Evolutionary conservation across 1,284 basidiomycete genomes (phyloP), one percentile per base, ranked within the genome.

Genomic region (Taiwanofungus camphoratus): DNA sequence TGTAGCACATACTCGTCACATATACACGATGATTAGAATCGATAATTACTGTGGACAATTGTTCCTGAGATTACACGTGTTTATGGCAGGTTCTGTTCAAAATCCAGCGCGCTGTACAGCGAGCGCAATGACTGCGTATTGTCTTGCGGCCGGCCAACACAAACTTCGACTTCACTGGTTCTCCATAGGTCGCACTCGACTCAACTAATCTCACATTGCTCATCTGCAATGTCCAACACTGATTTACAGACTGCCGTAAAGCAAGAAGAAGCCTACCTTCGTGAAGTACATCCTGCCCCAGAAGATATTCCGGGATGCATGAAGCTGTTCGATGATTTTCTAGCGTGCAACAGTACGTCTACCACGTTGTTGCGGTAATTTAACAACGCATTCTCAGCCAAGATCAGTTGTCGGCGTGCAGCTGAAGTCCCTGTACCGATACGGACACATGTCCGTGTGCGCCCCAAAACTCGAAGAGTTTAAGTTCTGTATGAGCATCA

Each of bases 401-500:
- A 29, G 27, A 22, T 16, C 53, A 93, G 92, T 84, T 31, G 73
- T 96, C 29, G 77, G 82, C 22, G 78, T 80, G 7, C 94, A 97
- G 63, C 64, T 94, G 44, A 87, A 84, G 53, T 83, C 86, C 2
- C 68, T 96, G 36, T 98, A 98, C 63, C 78, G 95, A 52, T 82
- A 86, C 54, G 95, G 95, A 3, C 72, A 79, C 38, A 75, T 87
- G 55, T 73, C 85, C 1, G 78, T 83, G 48, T 98, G 95, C 62
- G 71, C 69, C 0, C 72, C 74, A 41, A 93, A 95, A 61, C 76
- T 86, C 57, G 84, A 92, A 52, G 93, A 96, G 56, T 95, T 95
- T 76, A 97, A 97, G 67, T 96, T 90, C 66, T 99, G 95, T 67
- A 70, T 97, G 70, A 87, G 82, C 46, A 69, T 87, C 51, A 94